Evolutionary conservation across 257 asterid genomes (phyloP).

Genomic region (Salvia hispanica): DNA sequence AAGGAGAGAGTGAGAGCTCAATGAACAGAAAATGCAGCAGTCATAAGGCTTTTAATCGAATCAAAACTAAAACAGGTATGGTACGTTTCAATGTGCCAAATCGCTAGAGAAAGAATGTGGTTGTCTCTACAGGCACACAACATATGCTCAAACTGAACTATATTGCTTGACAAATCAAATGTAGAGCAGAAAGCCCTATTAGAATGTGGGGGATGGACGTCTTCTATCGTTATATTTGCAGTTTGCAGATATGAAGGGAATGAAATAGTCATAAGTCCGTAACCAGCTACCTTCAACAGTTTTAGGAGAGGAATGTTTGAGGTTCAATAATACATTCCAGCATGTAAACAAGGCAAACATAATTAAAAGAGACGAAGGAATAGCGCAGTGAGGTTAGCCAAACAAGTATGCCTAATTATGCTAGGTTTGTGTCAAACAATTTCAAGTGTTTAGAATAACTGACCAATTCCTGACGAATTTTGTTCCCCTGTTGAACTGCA

Average conservation of each 20-base stretch:
- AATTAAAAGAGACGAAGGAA: not conserved
- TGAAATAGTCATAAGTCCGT: no score
- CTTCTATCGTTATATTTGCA: not conserved
- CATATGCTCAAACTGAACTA: no score
- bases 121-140: no score
- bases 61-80: conserved; percentile 12
- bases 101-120: no score
- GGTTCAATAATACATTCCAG: not conserved
- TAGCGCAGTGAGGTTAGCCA: not conserved
- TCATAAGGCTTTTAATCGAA: not conserved
- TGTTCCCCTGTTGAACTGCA: conserved; percentile 60
- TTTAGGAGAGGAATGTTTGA: not conserved
- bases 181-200: no score
- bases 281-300: not conserved
- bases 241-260: not conserved
- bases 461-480: conserved; percentile 81
- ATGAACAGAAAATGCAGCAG: not conserved
- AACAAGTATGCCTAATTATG: not conserved
- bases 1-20: not conserved
- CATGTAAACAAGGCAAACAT: conserved; percentile 1
- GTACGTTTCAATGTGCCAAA: no score
- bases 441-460: conserved; percentile 26
- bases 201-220: no score
- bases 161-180: no score
- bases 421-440: not conserved